Evolutionary conservation across 345 rosid species (phyloP), one percentile per base, ranked within the genome.

Genomic region (Bretschneidera sinensis): DNA sequence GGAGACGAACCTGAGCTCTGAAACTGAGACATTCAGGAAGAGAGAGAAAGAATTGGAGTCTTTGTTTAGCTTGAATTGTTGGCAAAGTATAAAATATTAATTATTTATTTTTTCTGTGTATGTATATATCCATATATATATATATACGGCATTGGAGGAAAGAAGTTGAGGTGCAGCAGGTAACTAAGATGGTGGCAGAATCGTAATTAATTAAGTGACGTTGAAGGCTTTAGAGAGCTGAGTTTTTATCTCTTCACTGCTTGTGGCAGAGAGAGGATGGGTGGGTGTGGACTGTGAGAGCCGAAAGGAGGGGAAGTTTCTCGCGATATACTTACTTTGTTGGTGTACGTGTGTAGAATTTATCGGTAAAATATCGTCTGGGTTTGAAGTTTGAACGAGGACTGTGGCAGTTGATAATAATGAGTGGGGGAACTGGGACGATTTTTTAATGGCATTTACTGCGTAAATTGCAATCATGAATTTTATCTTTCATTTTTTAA

Each of bases 1-100:
- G 73, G 63, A 21, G 43, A 18, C 74, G 70, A 55, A 62, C 71
- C 69, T 73, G 76, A 75, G 66, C 80, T 76, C 78, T 73, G 81
- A 73, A 66, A 73, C 74, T 65, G 64, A 74, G 77, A 81, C 71
- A 76, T 63, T 71, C 68, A 58, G 61, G 25, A 59, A 74, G 71
- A 67, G 69, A 62, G 61, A 48, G 54, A 72, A 57, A 21, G 53
- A 55, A 63, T 64, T 73, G 55, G 54, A 59, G 24, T 20, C 28
- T 33, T 48, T n/a, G 2, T 61, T 21, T 43, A 49, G 57, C 70
- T 60, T 74, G 60, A 60, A 64, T 50, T 25, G 56, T 66, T 66
- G 61, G 72, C 68, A 43, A 72, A 52, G 68, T 61, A 43, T 48
- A 48, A 59, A 62, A 51, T 49, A 59, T 35, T 39, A 34, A 5